Evolutionary conservation across 306 rosid species (phyloP).

Genomic region (Carpinus viminea): DNA sequence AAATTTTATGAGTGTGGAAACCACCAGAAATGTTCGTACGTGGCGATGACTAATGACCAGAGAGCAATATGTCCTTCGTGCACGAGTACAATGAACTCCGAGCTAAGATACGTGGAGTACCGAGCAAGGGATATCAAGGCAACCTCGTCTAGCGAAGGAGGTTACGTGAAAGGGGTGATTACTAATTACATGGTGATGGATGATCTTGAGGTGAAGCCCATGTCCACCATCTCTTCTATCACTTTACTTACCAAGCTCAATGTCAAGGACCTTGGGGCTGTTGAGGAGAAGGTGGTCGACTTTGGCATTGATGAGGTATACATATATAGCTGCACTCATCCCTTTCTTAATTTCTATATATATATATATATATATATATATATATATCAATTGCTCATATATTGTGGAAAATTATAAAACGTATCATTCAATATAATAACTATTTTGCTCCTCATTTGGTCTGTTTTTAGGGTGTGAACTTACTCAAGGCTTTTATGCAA

Average conservation of each 20-base stretch:
- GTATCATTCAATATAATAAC: too few relatives aligned
- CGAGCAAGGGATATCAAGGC: not conserved
- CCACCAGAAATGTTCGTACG: not conserved
- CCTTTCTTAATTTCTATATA: not conserved
- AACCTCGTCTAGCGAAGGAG: not conserved
- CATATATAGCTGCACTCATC: not conserved
- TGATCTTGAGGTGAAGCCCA: constrained; percentile 35
- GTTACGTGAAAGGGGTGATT: constrained; percentile 25
- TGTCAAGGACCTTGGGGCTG: constrained; percentile 14
- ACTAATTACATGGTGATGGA: constrained; percentile 36
- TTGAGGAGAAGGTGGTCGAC: not conserved
- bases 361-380: too few relatives aligned
- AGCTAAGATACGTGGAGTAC: too few relatives aligned
- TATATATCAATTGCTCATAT: too few relatives aligned
- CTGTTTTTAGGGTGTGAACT: constrained; percentile 14
- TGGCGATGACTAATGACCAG: not conserved
- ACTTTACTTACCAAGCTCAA: constrained; percentile 16
- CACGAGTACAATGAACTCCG: too few relatives aligned
- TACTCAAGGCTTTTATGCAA: constrained; percentile 17
- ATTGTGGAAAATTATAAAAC: too few relatives aligned
- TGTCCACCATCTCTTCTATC: constrained; percentile 17
- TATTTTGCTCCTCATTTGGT: not conserved
- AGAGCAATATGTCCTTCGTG: not conserved
- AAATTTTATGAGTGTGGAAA: not conserved
- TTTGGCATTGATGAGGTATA: too few relatives aligned